Evolutionary conservation across 805 yeast species (phyloP).

Genomic region (Phaffomyces antillensis): DNA sequence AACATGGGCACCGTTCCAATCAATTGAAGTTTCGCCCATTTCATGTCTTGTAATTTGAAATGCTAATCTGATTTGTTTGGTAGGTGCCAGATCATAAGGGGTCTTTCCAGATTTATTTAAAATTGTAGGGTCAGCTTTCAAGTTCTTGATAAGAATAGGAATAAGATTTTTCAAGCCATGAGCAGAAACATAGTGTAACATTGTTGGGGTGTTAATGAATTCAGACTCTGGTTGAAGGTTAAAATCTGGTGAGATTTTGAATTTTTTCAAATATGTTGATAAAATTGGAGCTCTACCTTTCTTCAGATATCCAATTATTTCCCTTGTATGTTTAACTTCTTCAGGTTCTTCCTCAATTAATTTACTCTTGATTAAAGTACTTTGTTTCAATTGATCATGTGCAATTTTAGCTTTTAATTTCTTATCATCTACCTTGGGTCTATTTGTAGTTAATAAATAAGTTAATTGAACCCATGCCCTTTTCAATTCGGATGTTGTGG

Average conservation of each 20-base stretch:
- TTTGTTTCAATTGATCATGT: slow-evolving; percentile 26
- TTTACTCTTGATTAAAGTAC: slow-evolving; percentile 20
- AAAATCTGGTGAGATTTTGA: slow-evolving; percentile 48
- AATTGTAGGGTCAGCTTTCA: slow-evolving; percentile 66
- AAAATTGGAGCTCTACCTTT: slow-evolving; percentile 75
- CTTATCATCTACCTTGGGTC: slow-evolving; percentile 40
- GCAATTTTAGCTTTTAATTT: slow-evolving; percentile 21
- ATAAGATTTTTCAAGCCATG: slow-evolving; percentile 64
- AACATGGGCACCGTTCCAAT: slow-evolving; percentile 66
- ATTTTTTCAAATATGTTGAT: slow-evolving; percentile 50
- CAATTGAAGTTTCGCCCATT: slow-evolving; percentile 61
- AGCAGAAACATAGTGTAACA: slow-evolving; percentile 72
- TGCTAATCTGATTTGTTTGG: slow-evolving; percentile 37
- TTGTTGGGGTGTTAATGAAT: slow-evolving; percentile 56
- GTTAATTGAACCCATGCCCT: slow-evolving; percentile 79
- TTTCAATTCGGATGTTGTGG: slow-evolving; percentile 74
- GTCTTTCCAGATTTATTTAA: slow-evolving; percentile 49
- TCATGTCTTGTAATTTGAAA: slow-evolving; percentile 63
- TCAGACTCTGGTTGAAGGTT: slow-evolving; percentile 46
- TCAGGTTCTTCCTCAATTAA: slow-evolving; percentile 21
- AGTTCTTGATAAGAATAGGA: slow-evolving; percentile 45
- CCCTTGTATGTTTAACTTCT: slow-evolving; percentile 47
- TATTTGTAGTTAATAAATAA: slow-evolving; percentile 44
- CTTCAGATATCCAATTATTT: slow-evolving; percentile 52
- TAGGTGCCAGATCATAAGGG: slow-evolving; percentile 59